phyloP scores from a whole-genome alignment of 805 yeast genomes.

The Cyberlindnera xishuangbannaensis region DNA sequence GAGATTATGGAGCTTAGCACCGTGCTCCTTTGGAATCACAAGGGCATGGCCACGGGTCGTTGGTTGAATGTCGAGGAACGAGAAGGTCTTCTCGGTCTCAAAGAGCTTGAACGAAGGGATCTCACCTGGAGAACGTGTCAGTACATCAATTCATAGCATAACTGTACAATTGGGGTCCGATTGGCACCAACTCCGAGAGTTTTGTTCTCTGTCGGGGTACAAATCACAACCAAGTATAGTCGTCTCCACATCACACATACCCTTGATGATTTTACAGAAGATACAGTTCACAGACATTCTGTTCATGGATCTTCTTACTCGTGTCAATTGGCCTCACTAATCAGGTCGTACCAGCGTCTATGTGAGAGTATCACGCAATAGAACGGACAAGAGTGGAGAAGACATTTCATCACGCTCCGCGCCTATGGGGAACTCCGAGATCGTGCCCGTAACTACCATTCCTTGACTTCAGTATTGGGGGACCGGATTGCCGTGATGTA shows the following conservation, averaged over 20 bases:
- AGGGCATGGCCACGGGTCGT: constrained; percentile 84
- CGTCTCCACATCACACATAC: constrained; percentile 28
- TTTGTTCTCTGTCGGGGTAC: too few species aligned
- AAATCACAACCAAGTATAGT: too few species aligned
- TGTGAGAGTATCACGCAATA: too few species aligned
- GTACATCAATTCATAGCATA: too few species aligned
- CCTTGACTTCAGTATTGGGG: too few species aligned
- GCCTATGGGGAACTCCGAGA: constrained; percentile 4
- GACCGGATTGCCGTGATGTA: too few species aligned
- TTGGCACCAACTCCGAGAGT: too few species aligned
- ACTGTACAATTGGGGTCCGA: too few species aligned
- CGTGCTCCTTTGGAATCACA: constrained; percentile 90
- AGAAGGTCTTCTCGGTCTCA: constrained; percentile 76
- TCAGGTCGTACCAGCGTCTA: too few species aligned
- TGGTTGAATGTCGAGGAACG: constrained; percentile 93
- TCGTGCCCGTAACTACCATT: background rate
- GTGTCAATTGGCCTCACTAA: too few species aligned
- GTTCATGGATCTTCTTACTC: constrained; percentile 6
- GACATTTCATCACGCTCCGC: background rate
- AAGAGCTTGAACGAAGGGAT: constrained; percentile 88
- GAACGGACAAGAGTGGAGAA: constrained; percentile 1
- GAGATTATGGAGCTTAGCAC: constrained; percentile 84
- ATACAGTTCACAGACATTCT: constrained; percentile 57
- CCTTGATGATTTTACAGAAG: constrained; percentile 90
- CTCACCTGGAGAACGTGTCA: constrained; percentile 64